Evolutionary conservation across 495 filamentous ascomycete genomes (phyloP).

Genomic region (Xylaria bambusicola): DNA sequence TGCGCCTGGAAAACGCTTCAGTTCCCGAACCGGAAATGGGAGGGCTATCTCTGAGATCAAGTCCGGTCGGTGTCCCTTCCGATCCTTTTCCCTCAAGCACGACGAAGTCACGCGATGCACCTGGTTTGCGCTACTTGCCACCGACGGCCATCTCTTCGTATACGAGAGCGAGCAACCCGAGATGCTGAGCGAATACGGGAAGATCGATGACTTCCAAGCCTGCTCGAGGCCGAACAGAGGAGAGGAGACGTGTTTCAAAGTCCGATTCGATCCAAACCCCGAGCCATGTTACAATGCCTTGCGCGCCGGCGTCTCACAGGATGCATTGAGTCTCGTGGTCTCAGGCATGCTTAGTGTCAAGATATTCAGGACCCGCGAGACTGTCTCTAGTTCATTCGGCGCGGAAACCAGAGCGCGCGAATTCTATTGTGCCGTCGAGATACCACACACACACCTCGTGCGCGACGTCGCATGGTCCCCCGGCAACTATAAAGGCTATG

Average conservation of each 20-base stretch:
- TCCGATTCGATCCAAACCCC: conserved; percentile 82
- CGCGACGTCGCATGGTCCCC: conserved; percentile 92
- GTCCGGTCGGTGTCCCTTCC: conserved; percentile 46
- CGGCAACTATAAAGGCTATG: conserved; percentile 80
- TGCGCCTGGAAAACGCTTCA: conserved; percentile 76
- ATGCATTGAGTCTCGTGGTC: conserved; percentile 74
- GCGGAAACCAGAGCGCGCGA: conserved; percentile 54
- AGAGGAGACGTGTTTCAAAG: conserved; percentile 82
- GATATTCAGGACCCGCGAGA: conserved; percentile 73
- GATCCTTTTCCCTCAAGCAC: conserved; percentile 81
- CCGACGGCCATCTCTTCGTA: conserved; percentile 75
- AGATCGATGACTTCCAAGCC: conserved; percentile 68
- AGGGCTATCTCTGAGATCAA: conserved; percentile 49
- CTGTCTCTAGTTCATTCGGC: conserved; percentile 53
- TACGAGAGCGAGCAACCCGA: conserved; percentile 89
- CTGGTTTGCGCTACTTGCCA: conserved; percentile 79
- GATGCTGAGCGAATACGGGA: conserved; percentile 72
- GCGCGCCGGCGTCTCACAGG: conserved; percentile 71
- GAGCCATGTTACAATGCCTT: conserved; percentile 75
- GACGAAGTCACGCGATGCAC: conserved; percentile 66
- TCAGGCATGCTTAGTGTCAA: conserved; percentile 79
- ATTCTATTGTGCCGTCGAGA: conserved; percentile 78
- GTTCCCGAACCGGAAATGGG: conserved; percentile 36
- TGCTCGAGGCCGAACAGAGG: conserved; percentile 62
- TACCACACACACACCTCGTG: conserved; percentile 77